Percentiles rank a stretch among this genome's conserved stretches.
These are phyloP conservation scores for Babesia sp. DNA, from an alignment of 169 alveolate species.

Conservation along the genomic window DNA sequence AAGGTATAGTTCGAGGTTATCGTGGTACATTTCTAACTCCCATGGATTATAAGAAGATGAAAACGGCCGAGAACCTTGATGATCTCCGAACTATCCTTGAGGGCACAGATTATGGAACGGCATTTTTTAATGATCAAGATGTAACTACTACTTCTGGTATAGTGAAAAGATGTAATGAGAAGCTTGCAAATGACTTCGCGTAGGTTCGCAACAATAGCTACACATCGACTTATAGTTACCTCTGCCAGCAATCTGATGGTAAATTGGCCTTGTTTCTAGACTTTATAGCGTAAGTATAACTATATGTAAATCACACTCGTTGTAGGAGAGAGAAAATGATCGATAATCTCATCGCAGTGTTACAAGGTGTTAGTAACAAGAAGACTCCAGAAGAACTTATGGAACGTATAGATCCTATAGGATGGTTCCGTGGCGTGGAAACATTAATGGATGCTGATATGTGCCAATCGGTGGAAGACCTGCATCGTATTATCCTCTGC, in stretches of 20 bases:
- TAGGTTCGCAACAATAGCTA: constrained; percentile 61
- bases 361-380: constrained; percentile 95
- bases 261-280: constrained; percentile 84
- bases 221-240: constrained; percentile 76
- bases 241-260: constrained; percentile 87
- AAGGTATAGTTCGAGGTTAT: constrained; percentile 94
- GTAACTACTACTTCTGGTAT: constrained; percentile 89
- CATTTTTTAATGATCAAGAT: constrained; percentile 92
- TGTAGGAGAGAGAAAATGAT: constrained; percentile 93
- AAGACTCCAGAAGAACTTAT: constrained; percentile 86
- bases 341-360: constrained; percentile 96
- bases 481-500: constrained; percentile 93
- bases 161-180: constrained; percentile 90
- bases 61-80: constrained; percentile 86
- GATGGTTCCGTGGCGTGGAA: constrained; percentile 96
- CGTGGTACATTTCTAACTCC: constrained; percentile 93
- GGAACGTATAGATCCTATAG: constrained; percentile 95
- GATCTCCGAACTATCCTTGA: constrained; percentile 91
- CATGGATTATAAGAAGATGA: constrained; percentile 89
- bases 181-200: constrained; percentile 94
- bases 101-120: constrained; percentile 96
- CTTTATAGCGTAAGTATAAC: constrained; percentile 79
- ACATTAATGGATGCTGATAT: constrained; percentile 91
- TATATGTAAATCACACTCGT: neutral
- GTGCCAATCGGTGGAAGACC: constrained; percentile 92